These are phyloP conservation scores for Xylaria bambusicola DNA, from an alignment of 495 filamentous ascomycete genomes.

Conservation along the genomic window DNA sequence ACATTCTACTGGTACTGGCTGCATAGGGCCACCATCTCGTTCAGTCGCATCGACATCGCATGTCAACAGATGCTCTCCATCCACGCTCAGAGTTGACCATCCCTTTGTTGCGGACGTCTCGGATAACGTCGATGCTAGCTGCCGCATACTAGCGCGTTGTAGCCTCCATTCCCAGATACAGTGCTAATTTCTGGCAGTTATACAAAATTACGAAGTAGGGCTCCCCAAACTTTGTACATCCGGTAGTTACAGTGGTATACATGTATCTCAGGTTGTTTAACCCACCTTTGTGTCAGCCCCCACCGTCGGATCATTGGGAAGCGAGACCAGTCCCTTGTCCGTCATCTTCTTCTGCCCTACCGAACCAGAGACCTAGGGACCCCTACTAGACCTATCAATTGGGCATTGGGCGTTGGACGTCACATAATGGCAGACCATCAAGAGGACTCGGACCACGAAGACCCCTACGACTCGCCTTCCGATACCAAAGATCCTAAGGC, in stretches of 20 bases:
- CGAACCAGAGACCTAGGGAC: neutral
- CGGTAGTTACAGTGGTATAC: neutral
- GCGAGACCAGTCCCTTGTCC: neutral
- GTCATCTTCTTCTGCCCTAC: neutral
- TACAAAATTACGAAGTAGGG: too few relatives aligned
- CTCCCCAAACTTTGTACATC: too few relatives aligned
- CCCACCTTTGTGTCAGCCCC: neutral
- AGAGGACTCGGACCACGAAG: constrained; percentile 65
- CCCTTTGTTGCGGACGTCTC: neutral
- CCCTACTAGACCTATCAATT: neutral
- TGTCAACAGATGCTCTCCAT: neutral
- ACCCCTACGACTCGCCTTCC: constrained; percentile 74
- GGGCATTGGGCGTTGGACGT: neutral
- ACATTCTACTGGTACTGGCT: neutral
- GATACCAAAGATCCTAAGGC: constrained; percentile 27
- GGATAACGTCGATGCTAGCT: too few relatives aligned
- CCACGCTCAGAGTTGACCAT: too few relatives aligned
- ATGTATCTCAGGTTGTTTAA: neutral
- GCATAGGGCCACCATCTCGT: neutral
- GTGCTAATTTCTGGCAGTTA: too few relatives aligned
- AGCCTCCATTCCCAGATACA: too few relatives aligned
- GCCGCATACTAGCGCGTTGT: too few relatives aligned
- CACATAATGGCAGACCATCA: constrained; percentile 47
- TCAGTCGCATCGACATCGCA: constrained; percentile 4
- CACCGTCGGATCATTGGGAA: neutral